These are phyloP conservation scores for Gorgonomyces haynaldii DNA, from an alignment of 192 early-diverging fungal genomes.

Conservation along the genomic window DNA sequence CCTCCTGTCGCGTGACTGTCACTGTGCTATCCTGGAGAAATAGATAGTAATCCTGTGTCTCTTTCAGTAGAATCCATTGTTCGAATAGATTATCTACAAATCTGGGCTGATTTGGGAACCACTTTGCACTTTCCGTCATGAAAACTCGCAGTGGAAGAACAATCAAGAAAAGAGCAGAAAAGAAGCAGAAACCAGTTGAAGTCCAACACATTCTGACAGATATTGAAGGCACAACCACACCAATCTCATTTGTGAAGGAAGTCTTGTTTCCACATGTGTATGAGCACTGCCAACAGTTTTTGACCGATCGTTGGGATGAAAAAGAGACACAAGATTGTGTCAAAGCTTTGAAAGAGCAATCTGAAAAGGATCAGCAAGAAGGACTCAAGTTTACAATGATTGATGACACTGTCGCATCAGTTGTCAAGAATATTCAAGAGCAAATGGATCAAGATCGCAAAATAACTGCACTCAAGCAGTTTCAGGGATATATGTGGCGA, in stretches of 20 bases:
- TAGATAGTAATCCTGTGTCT: no score
- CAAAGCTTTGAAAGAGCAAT: conserved; percentile 25
- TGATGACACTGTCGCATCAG: conserved; percentile 31
- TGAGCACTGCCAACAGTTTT: conserved; percentile 47
- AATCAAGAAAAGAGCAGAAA: no score
- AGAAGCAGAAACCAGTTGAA: no score
- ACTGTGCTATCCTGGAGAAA: no score
- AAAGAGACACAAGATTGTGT: conserved; percentile 32
- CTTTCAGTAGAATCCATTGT: no score
- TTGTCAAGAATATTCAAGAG: conserved; percentile 65
- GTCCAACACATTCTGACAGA: no score
- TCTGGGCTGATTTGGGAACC: no score
- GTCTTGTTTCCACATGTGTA: conserved; percentile 82
- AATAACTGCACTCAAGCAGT: conserved; percentile 74
- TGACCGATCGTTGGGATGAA: conserved; percentile 42
- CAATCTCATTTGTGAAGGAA: conserved; percentile 92
- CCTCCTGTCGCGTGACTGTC: no score
- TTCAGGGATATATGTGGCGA: conserved; percentile 95
- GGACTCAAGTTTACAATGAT: conserved; percentile 5
- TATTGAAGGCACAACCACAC: conserved; percentile 93
- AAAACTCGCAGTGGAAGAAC: no score
- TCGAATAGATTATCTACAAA: no score
- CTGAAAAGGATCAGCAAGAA: conserved; percentile 14
- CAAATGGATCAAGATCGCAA: conserved; percentile 84
- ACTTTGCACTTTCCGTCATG: no score